Evolutionary conservation across 306 rosid species (phyloP).

Genomic region (Lablab purpureus): DNA sequence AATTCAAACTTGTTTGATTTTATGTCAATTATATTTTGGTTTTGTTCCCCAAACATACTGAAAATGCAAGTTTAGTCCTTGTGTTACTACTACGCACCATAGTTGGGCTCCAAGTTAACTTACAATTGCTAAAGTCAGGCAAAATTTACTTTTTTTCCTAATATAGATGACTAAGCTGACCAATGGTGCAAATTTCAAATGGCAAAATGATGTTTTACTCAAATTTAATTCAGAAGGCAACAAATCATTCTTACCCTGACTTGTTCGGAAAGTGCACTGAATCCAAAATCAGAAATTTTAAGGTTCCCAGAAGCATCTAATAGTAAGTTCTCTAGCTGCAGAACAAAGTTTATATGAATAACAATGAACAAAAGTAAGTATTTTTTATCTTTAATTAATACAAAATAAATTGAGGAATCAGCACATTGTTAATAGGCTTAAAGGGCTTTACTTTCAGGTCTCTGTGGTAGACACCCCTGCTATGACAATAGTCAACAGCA

Average conservation of each 20-base stretch:
- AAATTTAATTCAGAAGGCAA: constrained; percentile 35
- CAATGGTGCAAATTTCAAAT: neutral
- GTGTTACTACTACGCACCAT: neutral
- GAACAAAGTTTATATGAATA: constrained; percentile 34
- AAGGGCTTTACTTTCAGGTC: constrained; percentile 72
- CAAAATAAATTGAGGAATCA: neutral
- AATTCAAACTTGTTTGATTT: neutral
- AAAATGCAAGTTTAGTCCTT: constrained; percentile 5
- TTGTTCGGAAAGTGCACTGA: constrained; percentile 87
- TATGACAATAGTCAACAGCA: constrained; percentile 93
- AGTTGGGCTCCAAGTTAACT: neutral
- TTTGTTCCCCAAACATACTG: neutral
- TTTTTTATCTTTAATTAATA: neutral
- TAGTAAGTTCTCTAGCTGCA: constrained; percentile 88
- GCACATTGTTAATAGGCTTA: neutral
- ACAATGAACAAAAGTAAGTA: constrained; percentile 4
- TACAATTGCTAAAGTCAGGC: neutral
- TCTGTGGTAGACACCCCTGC: constrained; percentile 91
- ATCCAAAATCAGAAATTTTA: constrained; percentile 89
- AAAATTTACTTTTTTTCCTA: neutral
- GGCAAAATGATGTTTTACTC: neutral
- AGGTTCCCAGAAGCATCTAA: constrained; percentile 78
- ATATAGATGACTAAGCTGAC: neutral
- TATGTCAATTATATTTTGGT: neutral
- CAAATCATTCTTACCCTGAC: constrained; percentile 63